phyloP scores from a whole-genome alignment of 2,329 filamentous ascomycete species.

The Cladophialophora yegresii region DNA sequence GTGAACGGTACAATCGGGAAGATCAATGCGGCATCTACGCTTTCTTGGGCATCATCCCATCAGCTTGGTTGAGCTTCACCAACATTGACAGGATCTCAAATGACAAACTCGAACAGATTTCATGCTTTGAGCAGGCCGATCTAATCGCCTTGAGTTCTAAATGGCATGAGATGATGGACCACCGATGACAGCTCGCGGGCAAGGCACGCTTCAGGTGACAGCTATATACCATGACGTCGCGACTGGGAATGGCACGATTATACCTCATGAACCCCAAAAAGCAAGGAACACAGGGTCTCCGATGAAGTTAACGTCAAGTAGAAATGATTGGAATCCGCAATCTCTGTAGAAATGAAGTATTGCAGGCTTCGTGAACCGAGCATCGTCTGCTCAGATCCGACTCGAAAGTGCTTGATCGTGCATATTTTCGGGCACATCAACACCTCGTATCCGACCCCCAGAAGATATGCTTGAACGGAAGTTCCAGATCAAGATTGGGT shows the following conservation, averaged over 20 bases:
- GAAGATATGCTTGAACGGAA: background rate
- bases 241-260: background rate
- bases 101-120: background rate
- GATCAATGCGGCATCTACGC: background rate
- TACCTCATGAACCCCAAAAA: background rate
- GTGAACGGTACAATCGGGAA: background rate
- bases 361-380: background rate
- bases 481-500: background rate
- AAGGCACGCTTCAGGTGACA: background rate
- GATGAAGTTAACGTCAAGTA: background rate
- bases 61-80: background rate
- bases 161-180: too few relatives aligned
- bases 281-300: background rate
- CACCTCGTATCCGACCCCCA: background rate
- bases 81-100: background rate
- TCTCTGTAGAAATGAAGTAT: background rate
- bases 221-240: background rate
- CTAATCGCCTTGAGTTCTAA: background rate
- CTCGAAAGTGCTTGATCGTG: background rate
- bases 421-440: background rate
- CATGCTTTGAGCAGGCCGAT: background rate
- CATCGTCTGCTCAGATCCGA: background rate
- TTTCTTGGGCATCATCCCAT: background rate
- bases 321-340: background rate
- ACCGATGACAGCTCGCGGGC: background rate